Evolutionary conservation across 2,329 filamentous ascomycete species (phyloP).

Genomic region (Colletotrichum limetticola): DNA sequence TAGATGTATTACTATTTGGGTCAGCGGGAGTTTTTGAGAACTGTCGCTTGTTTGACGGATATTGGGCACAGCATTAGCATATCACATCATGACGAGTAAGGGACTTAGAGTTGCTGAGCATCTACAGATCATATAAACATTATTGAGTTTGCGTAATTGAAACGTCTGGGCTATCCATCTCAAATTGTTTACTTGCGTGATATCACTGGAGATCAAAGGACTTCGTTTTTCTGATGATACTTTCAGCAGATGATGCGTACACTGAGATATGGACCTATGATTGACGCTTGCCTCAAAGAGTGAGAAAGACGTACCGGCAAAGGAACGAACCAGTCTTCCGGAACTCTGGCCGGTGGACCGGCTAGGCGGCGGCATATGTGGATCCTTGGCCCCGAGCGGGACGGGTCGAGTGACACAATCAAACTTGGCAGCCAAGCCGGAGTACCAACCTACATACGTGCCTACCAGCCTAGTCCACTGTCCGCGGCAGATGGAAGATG

Average conservation of each 20-base stretch:
- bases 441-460: neutral
- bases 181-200: neutral
- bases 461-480: neutral
- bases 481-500: neutral
- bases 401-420: constrained; percentile 23
- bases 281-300: constrained; percentile 1
- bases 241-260: constrained; percentile 4
- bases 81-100: constrained; percentile 7
- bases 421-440: constrained; percentile 3
- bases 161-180: neutral
- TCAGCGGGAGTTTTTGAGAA: constrained; percentile 14
- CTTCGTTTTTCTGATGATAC: neutral
- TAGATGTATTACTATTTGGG: constrained; percentile 21
- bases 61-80: constrained; percentile 20
- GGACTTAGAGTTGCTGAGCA: constrained; percentile 14
- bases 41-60: neutral
- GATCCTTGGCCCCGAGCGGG: constrained; percentile 16
- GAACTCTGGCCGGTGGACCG: constrained; percentile 2
- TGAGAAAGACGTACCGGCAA: constrained; percentile 5
- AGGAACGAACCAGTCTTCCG: constrained; percentile 12
- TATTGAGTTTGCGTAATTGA: neutral
- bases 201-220: neutral
- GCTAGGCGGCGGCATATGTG: constrained; percentile 15
- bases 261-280: neutral
- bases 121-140: constrained; percentile 8